phyloP scores from a whole-genome alignment of 371 early-diverging fungal genomes.

The Saksenaea oblongispora region DNA sequence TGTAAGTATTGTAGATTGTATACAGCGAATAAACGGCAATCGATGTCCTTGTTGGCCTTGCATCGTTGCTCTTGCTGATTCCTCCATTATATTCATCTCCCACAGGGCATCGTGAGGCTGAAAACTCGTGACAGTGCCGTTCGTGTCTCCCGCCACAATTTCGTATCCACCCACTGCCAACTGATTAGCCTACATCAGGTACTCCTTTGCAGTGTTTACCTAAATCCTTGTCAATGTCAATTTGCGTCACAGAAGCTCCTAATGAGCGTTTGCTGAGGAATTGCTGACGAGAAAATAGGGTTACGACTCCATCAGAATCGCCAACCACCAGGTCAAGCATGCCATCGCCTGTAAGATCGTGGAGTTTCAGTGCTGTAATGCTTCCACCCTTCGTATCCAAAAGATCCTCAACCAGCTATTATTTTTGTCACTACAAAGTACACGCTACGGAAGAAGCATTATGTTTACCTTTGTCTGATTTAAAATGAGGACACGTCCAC shows the following conservation, averaged over 20 bases:
- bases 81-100: constrained; percentile 43
- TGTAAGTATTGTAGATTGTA: constrained; percentile 32
- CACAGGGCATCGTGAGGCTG: constrained; percentile 46
- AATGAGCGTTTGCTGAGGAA: constrained; percentile 43
- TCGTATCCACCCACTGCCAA: constrained; percentile 43
- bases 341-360: constrained; percentile 49
- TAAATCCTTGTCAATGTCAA: constrained; percentile 38
- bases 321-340: constrained; percentile 47
- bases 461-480: constrained; percentile 44
- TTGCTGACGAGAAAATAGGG: constrained; percentile 48
- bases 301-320: constrained; percentile 50
- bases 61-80: constrained; percentile 33
- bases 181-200: too few relatives aligned
- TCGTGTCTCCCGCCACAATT: constrained; percentile 46
- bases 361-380: constrained; percentile 40
- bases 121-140: constrained; percentile 46
- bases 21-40: constrained; percentile 38
- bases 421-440: not conserved
- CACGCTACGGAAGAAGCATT: not conserved
- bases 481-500: constrained; percentile 44
- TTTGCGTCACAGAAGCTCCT: constrained; percentile 36
- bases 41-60: constrained; percentile 28
- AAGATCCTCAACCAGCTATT: constrained; percentile 39
- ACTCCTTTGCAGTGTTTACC: constrained; percentile 16
- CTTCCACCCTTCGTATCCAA: constrained; percentile 54